Conservation (phyloP, 2,329 filamentous ascomycete genomes). For the Botryosphaeria dothidea region DNA sequence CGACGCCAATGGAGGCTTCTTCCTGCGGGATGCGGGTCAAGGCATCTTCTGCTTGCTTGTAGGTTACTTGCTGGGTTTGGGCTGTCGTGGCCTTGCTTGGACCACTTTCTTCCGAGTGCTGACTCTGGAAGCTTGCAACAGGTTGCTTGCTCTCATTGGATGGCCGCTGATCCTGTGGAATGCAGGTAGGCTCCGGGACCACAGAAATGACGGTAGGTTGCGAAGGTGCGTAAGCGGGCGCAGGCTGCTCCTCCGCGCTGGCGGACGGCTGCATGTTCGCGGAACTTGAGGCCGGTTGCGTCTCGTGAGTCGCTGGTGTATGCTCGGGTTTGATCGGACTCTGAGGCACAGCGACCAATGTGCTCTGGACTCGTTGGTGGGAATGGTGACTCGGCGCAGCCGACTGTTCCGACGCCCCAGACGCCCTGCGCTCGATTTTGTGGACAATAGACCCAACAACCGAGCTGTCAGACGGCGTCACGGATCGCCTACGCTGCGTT, state of each 20-base stretch:
- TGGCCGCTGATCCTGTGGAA: neutral
- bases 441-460: neutral
- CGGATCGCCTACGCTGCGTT: neutral
- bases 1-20: neutral
- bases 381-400: neutral
- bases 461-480: neutral
- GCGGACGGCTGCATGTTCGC: neutral
- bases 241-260: neutral
- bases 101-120: slow-evolving; percentile 1
- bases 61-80: slow-evolving; percentile 10
- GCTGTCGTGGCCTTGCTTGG: slow-evolving; percentile 19
- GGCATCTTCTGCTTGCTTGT: neutral
- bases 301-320: neutral
- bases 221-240: neutral
- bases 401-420: neutral
- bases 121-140: neutral
- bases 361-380: neutral
- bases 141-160: neutral
- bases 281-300: neutral
- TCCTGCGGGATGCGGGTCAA: neutral
- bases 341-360: neutral
- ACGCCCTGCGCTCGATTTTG: neutral
- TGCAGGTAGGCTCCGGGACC: neutral
- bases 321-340: neutral
- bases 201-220: neutral